phyloP scores from a whole-genome alignment of 495 filamentous ascomycete genomes.

The Aspergillus leporis region DNA sequence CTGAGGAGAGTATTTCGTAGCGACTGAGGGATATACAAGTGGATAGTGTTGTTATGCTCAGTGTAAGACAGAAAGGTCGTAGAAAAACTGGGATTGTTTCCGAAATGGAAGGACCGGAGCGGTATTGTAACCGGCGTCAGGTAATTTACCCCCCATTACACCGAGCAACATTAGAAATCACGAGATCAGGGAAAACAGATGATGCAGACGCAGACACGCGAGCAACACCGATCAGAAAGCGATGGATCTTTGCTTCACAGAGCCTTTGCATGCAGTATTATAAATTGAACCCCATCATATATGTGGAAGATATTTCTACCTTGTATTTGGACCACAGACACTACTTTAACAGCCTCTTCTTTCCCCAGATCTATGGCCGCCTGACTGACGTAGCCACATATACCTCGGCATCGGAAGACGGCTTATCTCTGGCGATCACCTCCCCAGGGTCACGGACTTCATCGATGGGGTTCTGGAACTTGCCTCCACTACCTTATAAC shows the following conservation, averaged over 20 bases:
- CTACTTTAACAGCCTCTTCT: background rate
- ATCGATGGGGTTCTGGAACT: conserved; percentile 38
- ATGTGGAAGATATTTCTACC: too few relatives aligned
- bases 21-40: background rate
- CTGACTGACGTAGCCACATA: conserved; percentile 23
- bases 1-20: background rate
- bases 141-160: background rate
- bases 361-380: background rate
- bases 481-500: conserved; percentile 15
- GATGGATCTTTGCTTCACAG: too few relatives aligned
- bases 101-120: background rate
- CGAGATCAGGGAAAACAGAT: background rate
- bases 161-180: background rate
- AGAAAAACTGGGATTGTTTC: background rate
- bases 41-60: background rate
- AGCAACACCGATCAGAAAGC: background rate
- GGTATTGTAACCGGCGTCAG: background rate
- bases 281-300: too few relatives aligned
- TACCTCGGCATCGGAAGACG: conserved; percentile 46
- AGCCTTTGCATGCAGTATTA: too few relatives aligned
- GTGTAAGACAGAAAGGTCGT: background rate
- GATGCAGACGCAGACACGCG: background rate
- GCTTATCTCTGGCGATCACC: conserved; percentile 35
- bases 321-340: background rate
- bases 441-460: conserved; percentile 34